Conservation (phyloP, 805 yeast genomes). For the Jamesozyma hellenica region DNA sequence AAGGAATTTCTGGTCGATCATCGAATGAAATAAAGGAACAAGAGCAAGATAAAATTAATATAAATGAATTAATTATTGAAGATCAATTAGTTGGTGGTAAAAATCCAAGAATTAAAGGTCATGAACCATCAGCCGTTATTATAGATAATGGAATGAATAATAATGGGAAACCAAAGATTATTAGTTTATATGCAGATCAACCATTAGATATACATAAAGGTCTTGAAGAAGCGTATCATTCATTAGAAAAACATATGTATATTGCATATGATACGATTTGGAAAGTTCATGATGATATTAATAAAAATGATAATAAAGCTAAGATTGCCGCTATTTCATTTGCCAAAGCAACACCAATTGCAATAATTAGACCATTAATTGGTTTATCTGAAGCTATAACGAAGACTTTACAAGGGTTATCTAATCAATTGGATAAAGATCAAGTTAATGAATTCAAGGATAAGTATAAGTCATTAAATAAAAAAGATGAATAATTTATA, state of each 20-base stretch:
- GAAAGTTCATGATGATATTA: slow-evolving; percentile 49
- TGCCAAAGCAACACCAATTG: slow-evolving; percentile 69
- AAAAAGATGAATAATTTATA: background rate
- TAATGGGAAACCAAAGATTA: slow-evolving; percentile 28
- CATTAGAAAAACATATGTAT: slow-evolving; percentile 57
- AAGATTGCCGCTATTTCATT: slow-evolving; percentile 59
- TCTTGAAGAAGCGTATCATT: slow-evolving; percentile 57
- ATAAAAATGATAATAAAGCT: slow-evolving; percentile 39
- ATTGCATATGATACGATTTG: slow-evolving; percentile 56
- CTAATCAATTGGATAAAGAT: slow-evolving; percentile 66
- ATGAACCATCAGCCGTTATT: slow-evolving; percentile 20
- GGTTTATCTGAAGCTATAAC: slow-evolving; percentile 90
- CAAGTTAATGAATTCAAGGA: slow-evolving; percentile 51
- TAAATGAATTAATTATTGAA: slow-evolving; percentile 23
- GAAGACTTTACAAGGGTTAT: slow-evolving; percentile 70
- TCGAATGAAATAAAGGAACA: slow-evolving; percentile 5
- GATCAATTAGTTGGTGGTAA: slow-evolving; percentile 30
- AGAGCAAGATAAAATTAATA: slow-evolving; percentile 5
- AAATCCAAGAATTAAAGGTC: slow-evolving; percentile 27
- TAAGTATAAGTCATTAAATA: slow-evolving; percentile 41
- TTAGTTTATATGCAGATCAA: slow-evolving; percentile 77
- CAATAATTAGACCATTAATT: slow-evolving; percentile 72
- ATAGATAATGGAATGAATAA: slow-evolving; percentile 14
- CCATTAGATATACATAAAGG: slow-evolving; percentile 69
- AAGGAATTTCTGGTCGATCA: slow-evolving; percentile 44